phyloP scores from a whole-genome alignment of 768 basidiomycete species.

The Astraeus odoratus region DNA sequence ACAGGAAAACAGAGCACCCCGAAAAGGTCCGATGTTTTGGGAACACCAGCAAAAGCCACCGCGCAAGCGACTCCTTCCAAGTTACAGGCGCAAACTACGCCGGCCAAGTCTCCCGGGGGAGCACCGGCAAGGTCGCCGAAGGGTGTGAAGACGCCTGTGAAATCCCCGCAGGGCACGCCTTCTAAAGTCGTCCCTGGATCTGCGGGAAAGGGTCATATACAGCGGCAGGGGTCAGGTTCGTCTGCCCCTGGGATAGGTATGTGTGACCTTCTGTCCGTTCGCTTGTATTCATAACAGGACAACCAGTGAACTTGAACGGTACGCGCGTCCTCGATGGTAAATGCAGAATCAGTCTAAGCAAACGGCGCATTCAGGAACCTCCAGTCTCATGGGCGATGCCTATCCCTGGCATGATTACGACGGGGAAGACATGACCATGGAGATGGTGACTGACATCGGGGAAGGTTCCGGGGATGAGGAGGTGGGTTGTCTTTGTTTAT shows the following conservation, averaged over 20 bases:
- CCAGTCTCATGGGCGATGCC: constrained; percentile 13
- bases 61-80: constrained; percentile 16
- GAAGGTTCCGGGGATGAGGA: constrained; percentile 72
- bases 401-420: constrained; percentile 32
- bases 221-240: constrained; percentile 15
- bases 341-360: constrained; percentile 15
- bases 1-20: constrained; percentile 12
- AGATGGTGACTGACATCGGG: constrained; percentile 54
- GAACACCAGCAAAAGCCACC: constrained; percentile 10
- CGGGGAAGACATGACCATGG: constrained; percentile 58
- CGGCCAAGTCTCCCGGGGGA: constrained; percentile 15
- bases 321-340: constrained; percentile 16
- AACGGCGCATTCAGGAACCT: constrained; percentile 17
- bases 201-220: constrained; percentile 7
- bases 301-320: constrained; percentile 8
- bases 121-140: constrained; percentile 21
- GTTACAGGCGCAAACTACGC: constrained; percentile 10
- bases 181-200: constrained; percentile 13
- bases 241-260: constrained; percentile 14
- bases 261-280: constrained; percentile 11
- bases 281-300: constrained; percentile 13
- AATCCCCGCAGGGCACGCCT: constrained; percentile 15
- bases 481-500: constrained; percentile 28
- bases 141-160: constrained; percentile 15
- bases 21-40: constrained; percentile 9